Percentiles rank a stretch among this genome's conserved stretches.
phyloP scores from a whole-genome alignment of 73 alveolate species.

The Paraurostyla sp. region DNA sequence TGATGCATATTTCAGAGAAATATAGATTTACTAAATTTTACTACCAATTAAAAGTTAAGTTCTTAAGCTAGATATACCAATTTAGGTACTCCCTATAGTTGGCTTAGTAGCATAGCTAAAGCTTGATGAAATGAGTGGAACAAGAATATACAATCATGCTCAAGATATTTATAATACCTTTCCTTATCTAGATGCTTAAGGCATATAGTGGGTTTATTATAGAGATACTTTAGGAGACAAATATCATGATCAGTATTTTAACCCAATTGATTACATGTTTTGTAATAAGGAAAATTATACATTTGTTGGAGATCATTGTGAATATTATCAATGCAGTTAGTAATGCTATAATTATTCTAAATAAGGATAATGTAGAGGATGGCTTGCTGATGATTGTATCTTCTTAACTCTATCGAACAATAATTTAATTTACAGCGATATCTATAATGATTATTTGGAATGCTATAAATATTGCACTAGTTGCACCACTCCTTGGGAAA shows the following conservation, averaged over 20 bases:
- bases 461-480: conserved; percentile 13
- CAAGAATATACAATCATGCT: conserved; percentile 53
- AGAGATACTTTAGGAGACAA: not conserved
- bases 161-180: conserved; percentile 8
- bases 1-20: conserved; percentile 16
- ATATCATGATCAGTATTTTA: not conserved
- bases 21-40: not conserved
- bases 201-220: conserved; percentile 4
- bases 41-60: not conserved
- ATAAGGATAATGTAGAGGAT: conserved; percentile 4
- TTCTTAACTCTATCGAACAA: not conserved
- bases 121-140: conserved; percentile 52
- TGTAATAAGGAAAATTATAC: conserved; percentile 52
- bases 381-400: not conserved
- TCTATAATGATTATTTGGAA: conserved; percentile 38
- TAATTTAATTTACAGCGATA: not conserved
- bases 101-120: conserved; percentile 24
- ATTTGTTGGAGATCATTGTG: conserved; percentile 47
- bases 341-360: not conserved
- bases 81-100: not conserved
- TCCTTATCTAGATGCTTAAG: not conserved
- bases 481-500: conserved; percentile 32
- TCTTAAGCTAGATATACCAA: not conserved
- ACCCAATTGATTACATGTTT: not conserved
- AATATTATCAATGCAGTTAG: conserved; percentile 3